Conservation (phyloP, 805 yeast genomes). For the Kregervanrija delftensis region DNA sequence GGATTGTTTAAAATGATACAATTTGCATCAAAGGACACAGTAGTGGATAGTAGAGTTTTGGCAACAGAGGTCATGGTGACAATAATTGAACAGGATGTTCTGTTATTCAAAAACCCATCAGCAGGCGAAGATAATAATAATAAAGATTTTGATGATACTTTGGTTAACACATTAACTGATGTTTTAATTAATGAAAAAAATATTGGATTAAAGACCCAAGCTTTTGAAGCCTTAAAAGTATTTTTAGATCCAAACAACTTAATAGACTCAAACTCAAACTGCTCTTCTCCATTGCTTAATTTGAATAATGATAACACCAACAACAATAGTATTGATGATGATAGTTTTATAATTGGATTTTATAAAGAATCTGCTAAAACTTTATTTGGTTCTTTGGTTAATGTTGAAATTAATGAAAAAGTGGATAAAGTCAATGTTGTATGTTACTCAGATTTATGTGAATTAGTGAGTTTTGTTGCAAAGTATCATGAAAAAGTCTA, state of each 20-base stretch:
- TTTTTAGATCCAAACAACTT: slow-evolving; percentile 50
- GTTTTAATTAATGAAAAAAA: slow-evolving; percentile 57
- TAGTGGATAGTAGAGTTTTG: slow-evolving; percentile 45
- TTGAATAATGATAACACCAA: neutral
- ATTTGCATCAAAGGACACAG: slow-evolving; percentile 58
- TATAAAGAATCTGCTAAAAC: slow-evolving; percentile 38
- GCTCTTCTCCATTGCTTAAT: slow-evolving; percentile 10
- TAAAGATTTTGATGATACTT: slow-evolving; percentile 34
- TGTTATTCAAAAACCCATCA: slow-evolving; percentile 38
- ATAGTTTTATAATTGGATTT: slow-evolving; percentile 47
- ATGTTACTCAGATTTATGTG: slow-evolving; percentile 43
- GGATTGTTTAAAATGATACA: slow-evolving; percentile 68
- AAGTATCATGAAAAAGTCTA: slow-evolving; percentile 51
- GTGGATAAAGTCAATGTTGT: neutral
- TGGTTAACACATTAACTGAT: slow-evolving; percentile 48
- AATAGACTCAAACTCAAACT: slow-evolving; percentile 4
- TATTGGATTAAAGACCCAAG: slow-evolving; percentile 73
- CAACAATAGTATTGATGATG: slow-evolving; percentile 21
- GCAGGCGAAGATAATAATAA: slow-evolving; percentile 30
- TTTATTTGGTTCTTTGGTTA: slow-evolving; percentile 23
- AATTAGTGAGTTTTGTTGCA: slow-evolving; percentile 60
- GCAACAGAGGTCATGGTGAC: slow-evolving; percentile 79
- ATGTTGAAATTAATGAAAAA: slow-evolving; percentile 7
- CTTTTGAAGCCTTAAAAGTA: slow-evolving; percentile 74
- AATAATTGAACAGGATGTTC: slow-evolving; percentile 77